Conservation (phyloP, 225 moss, liverwort and hornwort species). For the Rhytidiadelphus loreus region DNA sequence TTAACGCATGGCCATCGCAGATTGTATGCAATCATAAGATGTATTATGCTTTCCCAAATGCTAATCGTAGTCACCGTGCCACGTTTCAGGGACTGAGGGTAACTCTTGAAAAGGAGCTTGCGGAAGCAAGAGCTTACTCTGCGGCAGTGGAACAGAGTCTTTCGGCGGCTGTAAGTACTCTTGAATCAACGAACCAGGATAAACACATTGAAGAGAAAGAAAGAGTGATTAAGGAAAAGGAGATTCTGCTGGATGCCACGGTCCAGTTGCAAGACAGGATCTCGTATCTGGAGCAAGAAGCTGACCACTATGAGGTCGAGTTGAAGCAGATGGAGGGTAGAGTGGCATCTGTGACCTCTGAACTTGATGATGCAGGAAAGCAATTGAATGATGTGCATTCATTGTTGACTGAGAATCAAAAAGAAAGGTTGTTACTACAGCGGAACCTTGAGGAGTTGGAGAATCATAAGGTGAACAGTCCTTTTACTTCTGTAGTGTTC, state of each 20-base stretch:
- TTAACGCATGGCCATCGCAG: not conserved
- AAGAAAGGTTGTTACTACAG: conserved; percentile 14
- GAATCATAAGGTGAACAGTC: conserved; percentile 17
- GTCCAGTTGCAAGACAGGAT: conserved; percentile 17
- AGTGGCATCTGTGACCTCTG: conserved; percentile 9
- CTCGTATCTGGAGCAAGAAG: conserved; percentile 10
- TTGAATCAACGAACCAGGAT: conserved; percentile 22
- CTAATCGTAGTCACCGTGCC: not conserved
- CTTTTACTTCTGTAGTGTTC: not conserved
- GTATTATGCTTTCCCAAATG: not conserved
- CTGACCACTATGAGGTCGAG: conserved; percentile 11
- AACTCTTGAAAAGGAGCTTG: conserved; percentile 22
- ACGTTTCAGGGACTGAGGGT: conserved; percentile 14
- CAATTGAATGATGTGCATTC: conserved; percentile 41
- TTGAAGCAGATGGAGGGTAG: conserved; percentile 24
- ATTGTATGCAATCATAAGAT: not conserved
- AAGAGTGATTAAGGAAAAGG: conserved; percentile 8
- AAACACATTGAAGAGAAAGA: conserved; percentile 19
- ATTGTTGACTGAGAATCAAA: conserved; percentile 26
- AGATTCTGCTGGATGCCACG: conserved; percentile 1
- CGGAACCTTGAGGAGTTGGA: conserved; percentile 43
- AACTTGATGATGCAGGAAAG: conserved; percentile 29
- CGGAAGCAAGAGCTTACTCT: conserved; percentile 16
- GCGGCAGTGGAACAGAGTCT: conserved; percentile 29
- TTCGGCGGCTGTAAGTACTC: conserved; percentile 18